Base-by-base conservation (phyloP, 129 eudicot species). In the Saussurea involucrata region DNA sequence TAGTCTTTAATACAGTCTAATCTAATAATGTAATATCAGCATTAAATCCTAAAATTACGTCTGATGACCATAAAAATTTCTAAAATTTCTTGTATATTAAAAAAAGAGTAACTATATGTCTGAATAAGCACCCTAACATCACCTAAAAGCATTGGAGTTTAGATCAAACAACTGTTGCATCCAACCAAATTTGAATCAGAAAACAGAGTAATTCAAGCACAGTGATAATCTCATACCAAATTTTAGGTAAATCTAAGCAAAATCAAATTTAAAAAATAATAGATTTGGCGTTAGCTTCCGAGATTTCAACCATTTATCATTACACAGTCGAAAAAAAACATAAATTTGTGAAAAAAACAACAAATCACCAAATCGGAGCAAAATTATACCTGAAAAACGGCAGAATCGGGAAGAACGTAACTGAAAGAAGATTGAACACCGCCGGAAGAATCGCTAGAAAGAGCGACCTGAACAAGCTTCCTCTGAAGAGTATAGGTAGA, bases 381-480 rank as follows among this genome's bases (percentile, higher is more conserved):
- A 5, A 44, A 0, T 24, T 5, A 24, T 46, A 92, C 97, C 95
- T 92, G 97, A 53, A 88, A 87, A 63, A 92, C 95, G 42, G 92
- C 97, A 3, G 95, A 89, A 58, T 87, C 55, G 17, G 92, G 92
- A 11, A 90, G 82, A 13, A 92, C 87, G 24, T 80, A 82, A 72
- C 92, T 87, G 87, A 92, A 92, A 4, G 97, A 92, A 2, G 92
- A 83, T 71, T 87, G 95, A 40, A 92, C 92, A 12, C 85, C 90
- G 55, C 92, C 95, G 58, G 92, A 88, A 68, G 89, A 85, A 29
- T 87, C 97, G 66, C 74, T 31, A 18, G 86, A 76, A 27, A 87
- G 82, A 55, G 90, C 95, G 74, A 84, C 85, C 18, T 87, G 86
- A 24, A 92, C 95, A 61, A 92, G 97, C 64, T 89, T 83, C 83